Evolutionary conservation across 352 stramenopile genomes (phyloP), one percentile per base, ranked within the genome.

Genomic region (Globisporangium cederbergense): DNA sequence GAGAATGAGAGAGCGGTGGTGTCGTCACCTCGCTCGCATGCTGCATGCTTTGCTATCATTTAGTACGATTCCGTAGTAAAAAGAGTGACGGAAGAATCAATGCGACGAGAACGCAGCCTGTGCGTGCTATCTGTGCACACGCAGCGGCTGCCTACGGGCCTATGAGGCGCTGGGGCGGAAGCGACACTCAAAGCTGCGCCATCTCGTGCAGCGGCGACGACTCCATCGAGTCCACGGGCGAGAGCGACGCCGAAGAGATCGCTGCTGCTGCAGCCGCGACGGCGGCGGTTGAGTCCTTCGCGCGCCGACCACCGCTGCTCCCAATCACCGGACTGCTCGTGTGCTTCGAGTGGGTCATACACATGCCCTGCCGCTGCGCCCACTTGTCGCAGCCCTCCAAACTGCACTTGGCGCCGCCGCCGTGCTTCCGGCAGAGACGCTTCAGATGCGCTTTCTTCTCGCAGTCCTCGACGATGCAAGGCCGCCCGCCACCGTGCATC

Each of bases 371-470:
- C 18, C 85, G 83, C 62, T 95, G 87, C 4, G 85, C 84, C 87
- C 87, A 95, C 67, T 95, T 95, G 6, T 92, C 78, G 34, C 87
- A 95, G 5, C 72, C 81, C 8, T 62, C 8, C 3, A 88, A 50
- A 52, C 67, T 79, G 68, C 87, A 96, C 65, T 94, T 94, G 51
- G 81, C 75, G 34, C 87, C 87, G 3, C 87, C 87, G 49, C 87
- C 87, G 70, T 96, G 87, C 67, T 91, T 87, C 32, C 87, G 87
- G 45, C 87, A 96, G 38, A 96, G 62, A 10, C 83, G 76, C 65
- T 93, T 93, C 34, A 96, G 51, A 53, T 93, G 84, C 20, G 84
- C 84, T 65, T 90, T 93, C 78, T 93, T 93, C 63, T 91, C 84
- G 43, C 84, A 93, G 5, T 78, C 81, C n/a, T 57, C 62, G 4